These are phyloP conservation scores for Yarrowia alimentaria DNA, from an alignment of 805 yeast species.

Conservation along the genomic window DNA sequence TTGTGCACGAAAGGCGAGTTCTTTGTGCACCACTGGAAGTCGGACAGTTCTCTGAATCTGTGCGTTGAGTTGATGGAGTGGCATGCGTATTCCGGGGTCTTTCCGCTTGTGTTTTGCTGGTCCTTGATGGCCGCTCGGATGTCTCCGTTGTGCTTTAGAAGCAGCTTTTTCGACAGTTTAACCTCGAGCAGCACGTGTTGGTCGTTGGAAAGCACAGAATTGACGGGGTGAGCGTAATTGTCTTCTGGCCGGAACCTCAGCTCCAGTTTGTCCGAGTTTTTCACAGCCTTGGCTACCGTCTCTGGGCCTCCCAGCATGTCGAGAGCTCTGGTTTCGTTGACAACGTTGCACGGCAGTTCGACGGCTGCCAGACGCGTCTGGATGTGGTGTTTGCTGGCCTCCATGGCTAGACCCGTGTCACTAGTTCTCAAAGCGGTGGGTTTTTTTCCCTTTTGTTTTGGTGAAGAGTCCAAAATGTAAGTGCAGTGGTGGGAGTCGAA, in stretches of 20 bases:
- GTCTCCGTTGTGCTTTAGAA: conserved; percentile 42
- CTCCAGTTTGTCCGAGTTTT: conserved; percentile 38
- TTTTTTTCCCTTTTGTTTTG: too few relatives aligned
- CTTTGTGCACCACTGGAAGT: conserved; percentile 71
- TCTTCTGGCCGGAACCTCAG: conserved; percentile 41
- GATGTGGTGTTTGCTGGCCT: conserved; percentile 24
- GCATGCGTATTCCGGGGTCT: conserved; percentile 30
- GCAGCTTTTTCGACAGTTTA: conserved; percentile 36
- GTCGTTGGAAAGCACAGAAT: conserved; percentile 36
- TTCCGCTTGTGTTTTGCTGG: conserved; percentile 32
- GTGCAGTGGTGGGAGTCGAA: conserved; percentile 24
- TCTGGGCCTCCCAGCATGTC: conserved; percentile 51
- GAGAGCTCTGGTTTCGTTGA: conserved; percentile 46
- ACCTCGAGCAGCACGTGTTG: conserved; percentile 40
- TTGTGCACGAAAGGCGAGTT: conserved; percentile 51
- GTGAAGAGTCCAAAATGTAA: not conserved
- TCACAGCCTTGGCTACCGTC: conserved; percentile 41
- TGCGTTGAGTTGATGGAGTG: conserved; percentile 58
- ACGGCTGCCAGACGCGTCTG: conserved; percentile 48
- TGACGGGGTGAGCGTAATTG: conserved; percentile 51
- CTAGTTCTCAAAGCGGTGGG: too few relatives aligned
- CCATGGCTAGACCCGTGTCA: too few relatives aligned
- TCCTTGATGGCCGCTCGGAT: conserved; percentile 59
- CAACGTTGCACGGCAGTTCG: conserved; percentile 74
- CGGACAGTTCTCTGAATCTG: conserved; percentile 81